Conservation (phyloP, 1,284 basidiomycete genomes). For the Papiliotrema laurentii region DNA sequence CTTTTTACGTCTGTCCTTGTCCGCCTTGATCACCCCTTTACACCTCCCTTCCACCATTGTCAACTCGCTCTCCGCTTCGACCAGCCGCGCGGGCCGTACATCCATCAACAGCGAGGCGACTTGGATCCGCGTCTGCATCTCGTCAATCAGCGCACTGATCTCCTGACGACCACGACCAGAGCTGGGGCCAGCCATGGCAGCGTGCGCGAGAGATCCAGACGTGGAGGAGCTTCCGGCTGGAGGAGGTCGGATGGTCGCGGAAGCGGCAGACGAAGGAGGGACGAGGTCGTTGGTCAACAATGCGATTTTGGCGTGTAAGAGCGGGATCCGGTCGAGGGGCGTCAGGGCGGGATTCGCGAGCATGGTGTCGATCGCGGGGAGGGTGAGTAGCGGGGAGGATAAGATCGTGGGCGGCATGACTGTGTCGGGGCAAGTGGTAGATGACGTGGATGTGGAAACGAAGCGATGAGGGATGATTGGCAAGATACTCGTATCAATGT, state of each 20-base stretch:
- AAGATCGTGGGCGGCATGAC: conserved; percentile 17
- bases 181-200: not conserved
- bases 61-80: conserved; percentile 23
- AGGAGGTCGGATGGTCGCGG: not conserved
- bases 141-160: not conserved
- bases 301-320: conserved; percentile 30
- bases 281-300: conserved; percentile 12
- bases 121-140: conserved; percentile 19
- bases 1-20: not conserved
- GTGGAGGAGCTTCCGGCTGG: not conserved
- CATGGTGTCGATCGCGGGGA: conserved; percentile 18
- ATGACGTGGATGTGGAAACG: not conserved
- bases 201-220: not conserved
- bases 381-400: conserved; percentile 21
- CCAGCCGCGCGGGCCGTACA: conserved; percentile 10
- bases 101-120: conserved; percentile 20
- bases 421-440: not conserved
- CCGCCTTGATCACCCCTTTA: not conserved
- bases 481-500: not conserved
- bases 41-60: conserved; percentile 19
- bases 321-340: conserved; percentile 17
- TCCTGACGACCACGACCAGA: not conserved
- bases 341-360: conserved; percentile 5
- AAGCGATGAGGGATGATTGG: not conserved
- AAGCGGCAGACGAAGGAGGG: not conserved